Evolutionary conservation across 2,329 filamentous ascomycete genomes (phyloP).

Genomic region (Ceratocystis diversiconidia): DNA sequence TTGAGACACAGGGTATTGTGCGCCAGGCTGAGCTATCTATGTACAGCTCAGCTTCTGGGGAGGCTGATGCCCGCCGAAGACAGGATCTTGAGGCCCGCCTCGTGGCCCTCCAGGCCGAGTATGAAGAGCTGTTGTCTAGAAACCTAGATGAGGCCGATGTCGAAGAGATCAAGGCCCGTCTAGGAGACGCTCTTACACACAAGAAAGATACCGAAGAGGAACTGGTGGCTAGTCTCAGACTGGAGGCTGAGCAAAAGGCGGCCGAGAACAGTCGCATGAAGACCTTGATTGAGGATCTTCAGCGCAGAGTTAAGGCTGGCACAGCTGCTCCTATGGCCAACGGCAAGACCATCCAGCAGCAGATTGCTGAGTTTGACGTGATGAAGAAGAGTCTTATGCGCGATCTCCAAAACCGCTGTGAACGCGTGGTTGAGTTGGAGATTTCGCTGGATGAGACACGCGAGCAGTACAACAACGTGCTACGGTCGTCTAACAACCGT

Average conservation of each 20-base stretch:
- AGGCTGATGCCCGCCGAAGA: constrained; percentile 52
- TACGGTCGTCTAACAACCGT: constrained; percentile 91
- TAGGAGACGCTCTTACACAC: constrained; percentile 63
- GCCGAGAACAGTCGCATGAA: constrained; percentile 74
- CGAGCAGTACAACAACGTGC: constrained; percentile 97
- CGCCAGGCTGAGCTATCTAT: constrained; percentile 81
- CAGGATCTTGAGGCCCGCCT: constrained; percentile 66
- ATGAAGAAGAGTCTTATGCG: constrained; percentile 99
- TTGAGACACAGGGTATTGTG: constrained; percentile 85
- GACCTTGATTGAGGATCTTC: constrained; percentile 64
- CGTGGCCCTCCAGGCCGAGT: constrained; percentile 61
- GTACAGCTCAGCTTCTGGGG: constrained; percentile 51
- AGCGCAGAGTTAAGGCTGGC: constrained; percentile 55
- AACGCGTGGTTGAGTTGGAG: constrained; percentile 93
- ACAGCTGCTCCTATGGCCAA: constrained; percentile 48
- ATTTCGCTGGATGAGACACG: constrained; percentile 94
- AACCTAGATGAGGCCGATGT: constrained; percentile 67
- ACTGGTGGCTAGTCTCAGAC: constrained; percentile 61
- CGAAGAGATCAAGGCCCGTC: constrained; percentile 66
- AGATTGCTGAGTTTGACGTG: constrained; percentile 94
- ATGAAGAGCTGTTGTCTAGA: constrained; percentile 66
- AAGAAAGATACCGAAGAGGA: constrained; percentile 60
- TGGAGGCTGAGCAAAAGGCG: constrained; percentile 60
- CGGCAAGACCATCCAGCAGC: constrained; percentile 89
- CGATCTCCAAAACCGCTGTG: constrained; percentile 93